Evolutionary conservation across 768 basidiomycete genomes (phyloP).

Genomic region (Chalciporus sphaerocephalus): DNA sequence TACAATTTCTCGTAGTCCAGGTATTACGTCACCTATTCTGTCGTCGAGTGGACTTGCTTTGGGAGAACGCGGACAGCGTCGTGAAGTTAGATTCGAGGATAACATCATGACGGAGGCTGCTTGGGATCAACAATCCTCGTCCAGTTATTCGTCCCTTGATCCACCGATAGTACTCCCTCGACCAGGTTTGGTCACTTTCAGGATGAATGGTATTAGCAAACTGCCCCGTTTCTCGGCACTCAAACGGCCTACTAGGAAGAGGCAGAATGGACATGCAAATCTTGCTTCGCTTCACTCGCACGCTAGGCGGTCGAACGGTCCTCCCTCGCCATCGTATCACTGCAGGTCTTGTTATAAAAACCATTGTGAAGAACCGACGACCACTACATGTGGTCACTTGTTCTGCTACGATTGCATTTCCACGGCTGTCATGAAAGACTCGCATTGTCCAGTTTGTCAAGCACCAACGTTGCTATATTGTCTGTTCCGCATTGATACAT

Average conservation of each 20-base stretch:
- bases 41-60: constrained; percentile 30
- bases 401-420: constrained; percentile 59
- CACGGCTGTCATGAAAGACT: constrained; percentile 41
- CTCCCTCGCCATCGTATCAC: constrained; percentile 30
- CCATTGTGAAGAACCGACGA: constrained; percentile 51
- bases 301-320: constrained; percentile 10
- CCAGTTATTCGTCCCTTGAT: constrained; percentile 28
- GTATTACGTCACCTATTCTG: constrained; percentile 24
- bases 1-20: constrained; percentile 18
- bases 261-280: constrained; percentile 12
- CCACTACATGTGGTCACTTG: constrained; percentile 60
- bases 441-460: constrained; percentile 50
- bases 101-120: constrained; percentile 28
- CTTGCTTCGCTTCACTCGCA: not conserved
- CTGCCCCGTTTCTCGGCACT: constrained; percentile 30
- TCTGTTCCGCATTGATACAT: constrained; percentile 48
- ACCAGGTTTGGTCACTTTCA: constrained; percentile 6
- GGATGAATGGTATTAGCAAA: constrained; percentile 28
- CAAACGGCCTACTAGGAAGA: constrained; percentile 18
- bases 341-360: constrained; percentile 49
- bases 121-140: constrained; percentile 31
- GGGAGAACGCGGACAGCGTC: constrained; percentile 27
- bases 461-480: constrained; percentile 52
- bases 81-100: constrained; percentile 33
- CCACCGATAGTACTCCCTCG: constrained; percentile 18